A percentile compares a stretch with the other conserved stretches of the same genome.
phyloP scores from a whole-genome alignment of 2,329 filamentous ascomycete genomes.

The Verticillium nonalfalfae region DNA sequence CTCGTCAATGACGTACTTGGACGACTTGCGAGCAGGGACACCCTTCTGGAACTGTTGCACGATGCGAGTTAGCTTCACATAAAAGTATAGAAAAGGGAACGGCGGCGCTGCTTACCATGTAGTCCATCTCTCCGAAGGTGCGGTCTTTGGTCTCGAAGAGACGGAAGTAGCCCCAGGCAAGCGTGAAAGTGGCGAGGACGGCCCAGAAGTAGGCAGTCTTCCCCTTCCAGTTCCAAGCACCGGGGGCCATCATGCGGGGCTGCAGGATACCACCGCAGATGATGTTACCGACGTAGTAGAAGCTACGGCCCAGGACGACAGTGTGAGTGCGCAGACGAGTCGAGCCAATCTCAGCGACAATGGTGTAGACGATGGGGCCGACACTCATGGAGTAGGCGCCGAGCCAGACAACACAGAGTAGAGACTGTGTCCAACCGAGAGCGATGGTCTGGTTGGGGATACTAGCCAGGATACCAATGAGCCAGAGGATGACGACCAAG shows the following conservation, averaged over 20 bases:
- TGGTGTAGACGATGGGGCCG: conserved; percentile 37
- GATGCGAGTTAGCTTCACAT: neutral
- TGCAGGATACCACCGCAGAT: conserved; percentile 30
- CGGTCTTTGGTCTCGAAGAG: conserved; percentile 37
- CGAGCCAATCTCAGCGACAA: conserved; percentile 35
- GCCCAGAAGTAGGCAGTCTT: conserved; percentile 40
- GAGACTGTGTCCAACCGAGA: conserved; percentile 32
- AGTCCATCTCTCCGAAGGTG: conserved; percentile 38
- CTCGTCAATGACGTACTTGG: conserved; percentile 18
- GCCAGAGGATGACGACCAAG: conserved; percentile 32
- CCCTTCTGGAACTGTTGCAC: conserved; percentile 24
- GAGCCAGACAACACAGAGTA: conserved; percentile 37
- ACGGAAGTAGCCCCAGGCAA: conserved; percentile 34
- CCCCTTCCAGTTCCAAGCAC: conserved; percentile 31
- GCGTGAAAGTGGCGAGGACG: conserved; percentile 25
- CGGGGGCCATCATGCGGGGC: conserved; percentile 29
- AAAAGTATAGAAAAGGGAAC: too few species aligned
- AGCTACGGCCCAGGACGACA: conserved; percentile 34
- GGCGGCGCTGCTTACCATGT: conserved; percentile 22
- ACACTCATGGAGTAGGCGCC: conserved; percentile 34
- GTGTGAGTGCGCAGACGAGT: conserved; percentile 40
- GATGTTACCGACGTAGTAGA: conserved; percentile 34
- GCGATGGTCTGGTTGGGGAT: conserved; percentile 24
- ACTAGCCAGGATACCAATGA: conserved; percentile 33
- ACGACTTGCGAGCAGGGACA: conserved; percentile 30